A percentile compares a stretch with the other conserved stretches of the same genome.
Conservation (phyloP, 257 asterid species). For the Nicotiana tomentosiformis region DNA sequence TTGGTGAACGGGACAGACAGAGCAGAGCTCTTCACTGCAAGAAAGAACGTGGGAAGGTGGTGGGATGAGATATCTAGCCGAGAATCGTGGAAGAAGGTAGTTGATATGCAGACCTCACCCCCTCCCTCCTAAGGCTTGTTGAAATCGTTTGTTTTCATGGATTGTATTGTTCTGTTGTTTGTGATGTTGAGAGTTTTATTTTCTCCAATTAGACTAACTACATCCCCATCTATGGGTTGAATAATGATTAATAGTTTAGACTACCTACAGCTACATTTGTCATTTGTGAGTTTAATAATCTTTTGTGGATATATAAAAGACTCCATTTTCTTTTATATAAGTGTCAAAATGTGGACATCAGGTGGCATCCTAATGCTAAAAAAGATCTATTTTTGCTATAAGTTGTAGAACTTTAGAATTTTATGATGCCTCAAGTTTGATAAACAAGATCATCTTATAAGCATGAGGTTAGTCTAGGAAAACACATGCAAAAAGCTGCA, state of each 20-base stretch:
- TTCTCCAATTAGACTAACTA: background rate
- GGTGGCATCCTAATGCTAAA: background rate
- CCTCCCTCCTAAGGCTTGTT: slow-evolving; percentile 15
- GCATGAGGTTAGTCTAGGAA: background rate
- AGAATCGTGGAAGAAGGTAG: slow-evolving; percentile 75
- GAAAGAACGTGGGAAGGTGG: slow-evolving; percentile 81
- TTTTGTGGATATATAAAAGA: background rate
- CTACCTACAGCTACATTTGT: background rate
- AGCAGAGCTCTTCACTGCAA: slow-evolving; percentile 44
- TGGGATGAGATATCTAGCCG: slow-evolving; percentile 68
- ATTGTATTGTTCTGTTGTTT: background rate
- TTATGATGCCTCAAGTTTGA: background rate
- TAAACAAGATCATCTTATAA: background rate
- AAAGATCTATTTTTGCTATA: background rate
- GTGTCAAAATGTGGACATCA: background rate
- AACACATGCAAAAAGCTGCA: background rate
- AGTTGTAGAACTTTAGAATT: background rate
- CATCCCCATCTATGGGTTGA: background rate
- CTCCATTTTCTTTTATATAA: background rate
- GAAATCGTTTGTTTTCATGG: background rate
- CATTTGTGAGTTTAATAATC: background rate
- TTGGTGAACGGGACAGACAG: slow-evolving; percentile 38
- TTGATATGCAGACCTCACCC: slow-evolving; percentile 53
- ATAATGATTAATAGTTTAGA: background rate
- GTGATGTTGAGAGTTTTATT: background rate